Evolutionary conservation across 75 land plant genomes (phyloP).

Genomic region (Ceratopteris richardii): DNA sequence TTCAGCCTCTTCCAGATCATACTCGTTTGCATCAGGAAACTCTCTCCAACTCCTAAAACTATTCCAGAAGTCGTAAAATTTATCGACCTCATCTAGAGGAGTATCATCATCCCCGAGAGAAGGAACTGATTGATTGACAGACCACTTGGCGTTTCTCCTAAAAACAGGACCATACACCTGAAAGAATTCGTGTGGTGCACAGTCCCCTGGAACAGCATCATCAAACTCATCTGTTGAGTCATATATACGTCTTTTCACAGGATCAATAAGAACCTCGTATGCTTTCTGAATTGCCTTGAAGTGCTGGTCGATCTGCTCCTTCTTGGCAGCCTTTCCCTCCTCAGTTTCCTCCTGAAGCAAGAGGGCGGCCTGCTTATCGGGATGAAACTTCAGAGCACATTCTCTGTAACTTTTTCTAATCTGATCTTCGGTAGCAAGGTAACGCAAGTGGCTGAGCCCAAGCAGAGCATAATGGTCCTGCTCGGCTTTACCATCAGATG

Average conservation of each 20-base stretch:
- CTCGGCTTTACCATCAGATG: constrained; percentile 40
- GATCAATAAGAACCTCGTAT: constrained; percentile 90
- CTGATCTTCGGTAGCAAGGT: constrained; percentile 91
- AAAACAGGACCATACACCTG: constrained; percentile 94
- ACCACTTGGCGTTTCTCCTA: constrained; percentile 87
- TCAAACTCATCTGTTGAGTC: constrained; percentile 99
- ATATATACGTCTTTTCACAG: constrained; percentile 79
- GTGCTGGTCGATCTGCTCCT: constrained; percentile 83
- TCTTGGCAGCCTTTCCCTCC: constrained; percentile 73
- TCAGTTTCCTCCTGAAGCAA: constrained; percentile 82
- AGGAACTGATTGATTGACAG: constrained; percentile 66
- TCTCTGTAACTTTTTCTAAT: constrained; percentile 83
- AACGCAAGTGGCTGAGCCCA: constrained; percentile 74
- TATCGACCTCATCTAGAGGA: constrained; percentile 59
- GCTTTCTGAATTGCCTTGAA: constrained; percentile 92
- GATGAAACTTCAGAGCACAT: constrained; percentile 81
- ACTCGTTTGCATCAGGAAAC: constrained; percentile 94
- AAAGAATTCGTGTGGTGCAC: constrained; percentile 78
- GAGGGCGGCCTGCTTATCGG: constrained; percentile 89
- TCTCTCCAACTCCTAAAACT: constrained; percentile 93
- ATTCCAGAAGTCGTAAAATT: constrained; percentile 87
- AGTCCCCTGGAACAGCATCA: constrained; percentile 88
- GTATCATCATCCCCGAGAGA: constrained; percentile 63
- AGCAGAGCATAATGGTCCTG: constrained; percentile 93
- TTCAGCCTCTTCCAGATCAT: constrained; percentile 90